Percentiles rank a stretch among this genome's conserved stretches.
Conservation (phyloP, 2,329 filamentous ascomycete genomes). For the Tolypocladium pustulatum region DNA sequence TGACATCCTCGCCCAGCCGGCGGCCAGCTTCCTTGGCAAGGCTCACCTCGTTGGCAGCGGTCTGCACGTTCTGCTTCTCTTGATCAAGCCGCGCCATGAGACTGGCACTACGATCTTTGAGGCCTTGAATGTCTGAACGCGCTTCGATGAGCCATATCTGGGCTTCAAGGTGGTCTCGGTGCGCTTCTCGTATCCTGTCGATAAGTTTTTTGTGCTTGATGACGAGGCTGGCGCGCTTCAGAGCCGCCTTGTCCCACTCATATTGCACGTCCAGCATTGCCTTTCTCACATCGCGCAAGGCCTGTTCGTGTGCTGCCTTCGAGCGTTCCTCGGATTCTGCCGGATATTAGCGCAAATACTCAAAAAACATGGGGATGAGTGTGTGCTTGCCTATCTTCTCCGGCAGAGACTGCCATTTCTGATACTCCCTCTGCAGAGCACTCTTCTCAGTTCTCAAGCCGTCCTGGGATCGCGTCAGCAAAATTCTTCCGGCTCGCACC, state of each 20-base stretch:
- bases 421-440: slow-evolving; percentile 54
- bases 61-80: slow-evolving; percentile 24
- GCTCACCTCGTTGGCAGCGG: slow-evolving; percentile 28
- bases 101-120: slow-evolving; percentile 55
- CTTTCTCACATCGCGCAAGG: slow-evolving; percentile 20
- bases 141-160: slow-evolving; percentile 70
- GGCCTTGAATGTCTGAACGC: slow-evolving; percentile 61
- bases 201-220: slow-evolving; percentile 49
- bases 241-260: slow-evolving; percentile 41
- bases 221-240: slow-evolving; percentile 45
- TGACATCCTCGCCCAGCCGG: slow-evolving; percentile 22
- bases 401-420: slow-evolving; percentile 56
- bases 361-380: slow-evolving; percentile 2
- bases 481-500: not conserved
- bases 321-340: slow-evolving; percentile 25
- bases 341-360: slow-evolving; percentile 10
- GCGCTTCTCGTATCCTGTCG: slow-evolving; percentile 47
- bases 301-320: slow-evolving; percentile 18
- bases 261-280: slow-evolving; percentile 38
- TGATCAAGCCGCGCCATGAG: slow-evolving; percentile 43
- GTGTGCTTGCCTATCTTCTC: slow-evolving; percentile 53
- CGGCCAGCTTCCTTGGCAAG: slow-evolving; percentile 22
- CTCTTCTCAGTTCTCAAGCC: slow-evolving; percentile 52
- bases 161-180: slow-evolving; percentile 56
- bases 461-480: slow-evolving; percentile 25